phyloP scores from a whole-genome alignment of 2,329 filamentous ascomycete genomes.

The Chalaropsis ovoidea region DNA sequence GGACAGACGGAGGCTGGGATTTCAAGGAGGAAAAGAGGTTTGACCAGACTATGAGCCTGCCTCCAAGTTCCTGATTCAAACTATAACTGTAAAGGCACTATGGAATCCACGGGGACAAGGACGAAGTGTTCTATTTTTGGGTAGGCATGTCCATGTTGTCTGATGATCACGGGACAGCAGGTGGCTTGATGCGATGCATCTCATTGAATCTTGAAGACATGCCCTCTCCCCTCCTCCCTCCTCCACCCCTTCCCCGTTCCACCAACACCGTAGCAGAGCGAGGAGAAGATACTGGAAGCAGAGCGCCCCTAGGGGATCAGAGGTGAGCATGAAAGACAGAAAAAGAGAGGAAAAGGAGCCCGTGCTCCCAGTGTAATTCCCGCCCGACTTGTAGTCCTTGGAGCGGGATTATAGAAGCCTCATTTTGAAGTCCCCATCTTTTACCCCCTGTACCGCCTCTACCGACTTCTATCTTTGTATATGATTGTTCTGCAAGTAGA shows the following conservation, averaged over 20 bases:
- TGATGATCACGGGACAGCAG: neutral
- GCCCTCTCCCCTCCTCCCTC: neutral
- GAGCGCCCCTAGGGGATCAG: neutral
- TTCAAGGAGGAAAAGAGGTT: slow-evolving; percentile 2
- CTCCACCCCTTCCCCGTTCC: neutral
- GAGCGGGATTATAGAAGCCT: neutral
- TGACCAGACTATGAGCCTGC: neutral
- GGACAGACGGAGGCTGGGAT: slow-evolving; percentile 6
- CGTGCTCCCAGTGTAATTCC: neutral
- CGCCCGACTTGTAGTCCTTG: neutral
- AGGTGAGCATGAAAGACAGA: neutral
- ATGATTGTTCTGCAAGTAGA: neutral
- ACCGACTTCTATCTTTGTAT: neutral
- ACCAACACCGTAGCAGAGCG: neutral
- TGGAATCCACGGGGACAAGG: neutral
- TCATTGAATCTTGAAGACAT: neutral
- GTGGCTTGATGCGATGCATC: slow-evolving; percentile 1
- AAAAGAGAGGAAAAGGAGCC: neutral
- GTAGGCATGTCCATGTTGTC: neutral
- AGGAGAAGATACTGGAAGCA: neutral
- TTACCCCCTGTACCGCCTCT: neutral
- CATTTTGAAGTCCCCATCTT: neutral
- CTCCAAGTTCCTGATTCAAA: slow-evolving; percentile 9
- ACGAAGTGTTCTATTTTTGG: slow-evolving; percentile 1
- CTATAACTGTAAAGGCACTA: slow-evolving; percentile 8